Conservation (phyloP, 1,284 basidiomycete genomes). For the Melanopsichium pennsylvanicum region DNA sequence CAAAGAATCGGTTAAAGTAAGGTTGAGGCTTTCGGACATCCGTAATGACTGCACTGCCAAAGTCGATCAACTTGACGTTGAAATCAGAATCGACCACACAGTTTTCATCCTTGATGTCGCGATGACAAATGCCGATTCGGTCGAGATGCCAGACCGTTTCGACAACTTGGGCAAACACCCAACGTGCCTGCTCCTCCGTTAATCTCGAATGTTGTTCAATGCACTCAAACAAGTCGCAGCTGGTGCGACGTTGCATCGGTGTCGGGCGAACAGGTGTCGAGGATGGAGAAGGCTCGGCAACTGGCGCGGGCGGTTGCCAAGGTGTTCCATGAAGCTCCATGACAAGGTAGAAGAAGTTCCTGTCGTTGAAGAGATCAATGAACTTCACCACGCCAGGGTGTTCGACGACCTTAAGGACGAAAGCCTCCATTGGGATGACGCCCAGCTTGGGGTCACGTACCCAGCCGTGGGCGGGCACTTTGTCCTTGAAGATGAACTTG, state of each 20-base stretch:
- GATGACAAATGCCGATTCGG: constrained; percentile 79
- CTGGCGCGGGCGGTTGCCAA: constrained; percentile 69
- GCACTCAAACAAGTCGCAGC: constrained; percentile 90
- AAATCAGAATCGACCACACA: constrained; percentile 74
- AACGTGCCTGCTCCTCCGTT: constrained; percentile 78
- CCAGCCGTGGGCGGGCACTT: constrained; percentile 82
- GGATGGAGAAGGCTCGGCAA: constrained; percentile 1
- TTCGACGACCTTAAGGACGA: constrained; percentile 76
- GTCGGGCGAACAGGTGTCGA: constrained; percentile 31
- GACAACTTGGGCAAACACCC: constrained; percentile 85
- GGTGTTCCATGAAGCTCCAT: constrained; percentile 90
- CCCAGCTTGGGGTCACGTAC: constrained; percentile 71
- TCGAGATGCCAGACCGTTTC: constrained; percentile 83
- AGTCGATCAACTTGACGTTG: constrained; percentile 87
- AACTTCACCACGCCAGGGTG: constrained; percentile 84
- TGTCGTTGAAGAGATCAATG: constrained; percentile 83
- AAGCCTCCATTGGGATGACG: constrained; percentile 79
- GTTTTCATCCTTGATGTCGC: constrained; percentile 95
- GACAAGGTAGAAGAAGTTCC: constrained; percentile 84
- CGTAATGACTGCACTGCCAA: constrained; percentile 83
- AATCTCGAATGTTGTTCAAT: constrained; percentile 86
- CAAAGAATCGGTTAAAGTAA: constrained; percentile 70
- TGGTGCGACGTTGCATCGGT: constrained; percentile 75
- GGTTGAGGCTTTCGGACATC: constrained; percentile 75
- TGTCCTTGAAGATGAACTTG: constrained; percentile 88